A percentile compares a stretch with the other conserved stretches of the same genome.
Evolutionary conservation across 2,329 filamentous ascomycete genomes (phyloP).

Genomic region (Alternaria consortialis): DNA sequence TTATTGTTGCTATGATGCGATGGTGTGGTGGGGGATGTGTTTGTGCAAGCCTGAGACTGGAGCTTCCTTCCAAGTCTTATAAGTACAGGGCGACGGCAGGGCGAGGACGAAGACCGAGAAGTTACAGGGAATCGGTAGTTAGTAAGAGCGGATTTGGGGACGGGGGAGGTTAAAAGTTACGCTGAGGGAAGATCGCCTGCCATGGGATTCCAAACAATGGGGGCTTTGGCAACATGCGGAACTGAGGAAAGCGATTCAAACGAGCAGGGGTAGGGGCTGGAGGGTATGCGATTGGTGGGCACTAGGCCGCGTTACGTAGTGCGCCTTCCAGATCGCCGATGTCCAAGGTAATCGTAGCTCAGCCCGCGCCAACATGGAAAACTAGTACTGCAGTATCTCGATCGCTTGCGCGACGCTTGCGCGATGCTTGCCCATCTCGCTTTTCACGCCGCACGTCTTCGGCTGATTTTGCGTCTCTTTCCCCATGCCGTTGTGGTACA

Average conservation of each 20-base stretch:
- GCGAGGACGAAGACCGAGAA: background rate
- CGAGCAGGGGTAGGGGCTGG: background rate
- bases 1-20: background rate
- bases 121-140: background rate
- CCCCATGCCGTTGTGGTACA: too few species aligned
- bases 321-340: slow-evolving; percentile 13
- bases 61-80: background rate
- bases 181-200: background rate
- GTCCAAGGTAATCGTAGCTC: slow-evolving; percentile 4
- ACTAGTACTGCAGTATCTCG: background rate
- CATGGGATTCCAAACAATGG: slow-evolving; percentile 23
- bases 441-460: too few species aligned
- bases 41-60: background rate
- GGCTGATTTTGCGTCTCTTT: background rate
- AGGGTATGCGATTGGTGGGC: slow-evolving; percentile 10
- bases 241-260: slow-evolving; percentile 19
- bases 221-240: slow-evolving; percentile 14
- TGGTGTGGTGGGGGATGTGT: background rate
- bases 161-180: slow-evolving; percentile 8
- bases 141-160: background rate
- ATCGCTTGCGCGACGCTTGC: slow-evolving; percentile 2
- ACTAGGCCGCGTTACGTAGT: slow-evolving; percentile 13
- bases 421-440: background rate
- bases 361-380: background rate
- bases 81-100: background rate